Percentiles rank a stretch among this genome's conserved stretches.
Evolutionary conservation across 1,284 basidiomycete species (phyloP).

Genomic region (Leccinum fuscescens): DNA sequence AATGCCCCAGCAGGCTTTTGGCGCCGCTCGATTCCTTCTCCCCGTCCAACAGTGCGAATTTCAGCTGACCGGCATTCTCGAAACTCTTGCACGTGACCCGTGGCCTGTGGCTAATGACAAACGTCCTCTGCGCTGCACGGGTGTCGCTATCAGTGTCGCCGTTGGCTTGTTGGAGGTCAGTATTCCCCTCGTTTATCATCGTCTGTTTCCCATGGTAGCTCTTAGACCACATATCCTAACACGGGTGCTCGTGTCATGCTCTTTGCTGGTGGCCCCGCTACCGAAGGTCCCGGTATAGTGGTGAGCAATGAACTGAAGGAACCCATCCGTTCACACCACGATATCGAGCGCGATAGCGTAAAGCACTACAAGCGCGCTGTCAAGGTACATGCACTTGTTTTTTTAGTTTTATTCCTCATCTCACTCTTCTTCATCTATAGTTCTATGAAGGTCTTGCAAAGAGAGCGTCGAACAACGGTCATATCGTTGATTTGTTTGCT

Average conservation of each 20-base stretch:
- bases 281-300: constrained; percentile 96
- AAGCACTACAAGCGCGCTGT: constrained; percentile 97
- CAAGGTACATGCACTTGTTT: constrained; percentile 60
- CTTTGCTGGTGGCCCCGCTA: too few relatives aligned
- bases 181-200: not conserved
- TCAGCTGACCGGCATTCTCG: constrained; percentile 92
- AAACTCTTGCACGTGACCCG: constrained; percentile 87
- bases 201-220: constrained; percentile 1
- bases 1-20: constrained; percentile 79
- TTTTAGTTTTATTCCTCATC: not conserved
- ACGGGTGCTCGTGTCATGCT: constrained; percentile 81
- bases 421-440: constrained; percentile 39
- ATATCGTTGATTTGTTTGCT: constrained; percentile 93
- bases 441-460: constrained; percentile 97
- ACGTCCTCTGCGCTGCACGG: constrained; percentile 93
- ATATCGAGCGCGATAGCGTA: constrained; percentile 92
- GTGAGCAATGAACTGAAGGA: constrained; percentile 96
- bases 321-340: constrained; percentile 98
- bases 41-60: constrained; percentile 95
- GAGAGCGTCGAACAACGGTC: constrained; percentile 91
- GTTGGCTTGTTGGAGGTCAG: constrained; percentile 88
- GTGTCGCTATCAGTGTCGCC: constrained; percentile 92
- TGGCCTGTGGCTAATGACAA: constrained; percentile 72
- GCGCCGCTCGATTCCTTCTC: constrained; percentile 91
- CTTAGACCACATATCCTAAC: constrained; percentile 87